A percentile compares a stretch with the other conserved stretches of the same genome.
phyloP scores from a whole-genome alignment of 192 early-diverging fungal species.

The Coemansia sp. region DNA sequence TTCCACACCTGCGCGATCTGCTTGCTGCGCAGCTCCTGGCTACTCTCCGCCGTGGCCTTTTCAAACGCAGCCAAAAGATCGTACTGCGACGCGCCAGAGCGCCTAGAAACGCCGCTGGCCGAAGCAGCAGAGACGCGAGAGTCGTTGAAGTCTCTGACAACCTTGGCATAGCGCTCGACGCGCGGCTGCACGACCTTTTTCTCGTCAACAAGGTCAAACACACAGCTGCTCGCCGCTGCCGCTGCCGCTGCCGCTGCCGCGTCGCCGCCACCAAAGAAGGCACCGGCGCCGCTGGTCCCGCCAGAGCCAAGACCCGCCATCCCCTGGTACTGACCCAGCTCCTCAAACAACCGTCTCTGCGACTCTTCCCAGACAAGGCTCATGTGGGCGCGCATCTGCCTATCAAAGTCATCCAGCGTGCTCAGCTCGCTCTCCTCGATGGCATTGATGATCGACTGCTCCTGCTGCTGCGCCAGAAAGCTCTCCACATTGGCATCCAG shows the following conservation, averaged over 20 bases:
- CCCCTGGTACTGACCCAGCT: slow-evolving; percentile 68
- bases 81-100: slow-evolving; percentile 8
- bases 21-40: slow-evolving; percentile 44
- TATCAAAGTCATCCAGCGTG: slow-evolving; percentile 68
- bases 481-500: slow-evolving; percentile 82
- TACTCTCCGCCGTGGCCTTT: slow-evolving; percentile 34
- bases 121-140: slow-evolving; percentile 17
- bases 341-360: slow-evolving; percentile 74
- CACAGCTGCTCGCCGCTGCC: not conserved
- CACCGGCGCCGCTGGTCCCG: too few relatives aligned
- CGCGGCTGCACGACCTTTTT: slow-evolving; percentile 23
- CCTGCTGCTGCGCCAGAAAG: slow-evolving; percentile 70
- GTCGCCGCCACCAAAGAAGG: too few relatives aligned
- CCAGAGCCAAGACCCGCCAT: too few relatives aligned
- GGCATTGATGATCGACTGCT: slow-evolving; percentile 71
- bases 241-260: too few relatives aligned
- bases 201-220: slow-evolving; percentile 16
- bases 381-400: slow-evolving; percentile 56
- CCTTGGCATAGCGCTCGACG: slow-evolving; percentile 40
- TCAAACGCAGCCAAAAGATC: slow-evolving; percentile 33
- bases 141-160: slow-evolving; percentile 36
- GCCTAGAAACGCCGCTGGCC: slow-evolving; percentile 6
- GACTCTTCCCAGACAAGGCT: slow-evolving; percentile 70
- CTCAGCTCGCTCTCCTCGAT: slow-evolving; percentile 65
- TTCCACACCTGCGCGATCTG: slow-evolving; percentile 45